A percentile compares a stretch with the other conserved stretches of the same genome.
phyloP scores from a whole-genome alignment of 2,329 filamentous ascomycete species.

The Hysterium pulicare region DNA sequence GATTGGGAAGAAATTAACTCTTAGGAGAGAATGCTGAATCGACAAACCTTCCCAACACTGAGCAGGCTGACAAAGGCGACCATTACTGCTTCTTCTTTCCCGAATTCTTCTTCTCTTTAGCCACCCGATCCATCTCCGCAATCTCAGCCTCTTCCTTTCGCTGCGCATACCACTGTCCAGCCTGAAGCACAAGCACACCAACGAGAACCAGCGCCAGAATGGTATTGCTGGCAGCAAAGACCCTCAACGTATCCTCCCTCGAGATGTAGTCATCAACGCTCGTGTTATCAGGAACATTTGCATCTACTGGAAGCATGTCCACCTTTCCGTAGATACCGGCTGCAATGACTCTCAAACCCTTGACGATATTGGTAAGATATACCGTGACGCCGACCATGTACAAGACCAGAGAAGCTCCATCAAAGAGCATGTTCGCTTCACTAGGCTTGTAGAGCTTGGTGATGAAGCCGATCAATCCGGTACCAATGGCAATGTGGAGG shows the following conservation, averaged over 20 bases:
- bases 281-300: conserved; percentile 33
- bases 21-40: no score
- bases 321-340: conserved; percentile 62
- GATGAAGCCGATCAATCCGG: conserved; percentile 84
- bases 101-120: conserved; percentile 47
- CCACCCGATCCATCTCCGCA: conserved; percentile 58
- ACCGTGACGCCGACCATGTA: conserved; percentile 86
- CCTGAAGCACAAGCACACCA: conserved; percentile 88
- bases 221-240: conserved; percentile 90
- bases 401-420: conserved; percentile 67
- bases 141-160: conserved; percentile 82
- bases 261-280: conserved; percentile 65
- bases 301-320: conserved; percentile 32
- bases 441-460: conserved; percentile 91
- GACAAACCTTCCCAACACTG: no score
- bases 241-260: conserved; percentile 84
- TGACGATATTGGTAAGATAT: conserved; percentile 95
- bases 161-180: conserved; percentile 98
- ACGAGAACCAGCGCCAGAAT: conserved; percentile 90
- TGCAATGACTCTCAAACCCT: conserved; percentile 81
- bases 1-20: no score
- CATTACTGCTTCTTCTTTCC: conserved; percentile 23
- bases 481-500: conserved; percentile 86
- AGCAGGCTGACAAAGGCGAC: no score
- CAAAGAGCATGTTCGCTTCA: conserved; percentile 95